Evolutionary conservation across 352 stramenopile genomes (phyloP), one percentile per base, ranked within the genome.

Genomic region (Phytophthora colocasiae): DNA sequence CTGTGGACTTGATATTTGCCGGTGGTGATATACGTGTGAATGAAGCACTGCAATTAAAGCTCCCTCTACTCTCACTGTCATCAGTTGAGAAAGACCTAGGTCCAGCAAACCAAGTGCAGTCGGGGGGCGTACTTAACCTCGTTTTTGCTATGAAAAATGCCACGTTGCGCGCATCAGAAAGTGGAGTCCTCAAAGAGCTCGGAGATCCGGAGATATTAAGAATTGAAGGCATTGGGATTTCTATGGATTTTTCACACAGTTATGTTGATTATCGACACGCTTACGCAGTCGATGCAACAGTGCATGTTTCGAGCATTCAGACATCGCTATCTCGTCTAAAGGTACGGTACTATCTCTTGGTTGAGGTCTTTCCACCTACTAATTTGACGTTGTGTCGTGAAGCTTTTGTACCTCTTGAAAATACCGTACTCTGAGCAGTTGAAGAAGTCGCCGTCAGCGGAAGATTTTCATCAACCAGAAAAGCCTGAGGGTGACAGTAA

Each of bases 321-420:
- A 39, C 52, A 15, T 69, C 55, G 19, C 31, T 83, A 11, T 72
- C 71, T 45, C 53, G 71, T 34, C 34, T 83, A 34, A 80, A 80
- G 75, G 75, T 83, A 69, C 55, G 38, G 2, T 31, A 44, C 15
- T 10, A 17, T 47, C 17, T 4, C 19, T 53, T 36, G 31, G 8
- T 40, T 38, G 1, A 31, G 24, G 36, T 26, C 52, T 43, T 31
- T 47, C 29, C 11, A 43, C 54, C 17, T 34, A 49, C 17, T 63
- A 60, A 63, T 19, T 17, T 66, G 58, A 51, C 17, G n/a, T 8
- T 63, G 3, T 58, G 26, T 44, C 36, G 7, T 71, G 17, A 48
- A 88, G 80, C 47, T 83, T 41, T 52, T 71, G 19, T 87, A 85
- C 64, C 45, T 89, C 12, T 49, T 71, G 34, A 80, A 80, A 55